Percentiles rank a stretch among this genome's conserved stretches.
phyloP scores from a whole-genome alignment of 345 rosid species.

The Boechera stricta region DNA sequence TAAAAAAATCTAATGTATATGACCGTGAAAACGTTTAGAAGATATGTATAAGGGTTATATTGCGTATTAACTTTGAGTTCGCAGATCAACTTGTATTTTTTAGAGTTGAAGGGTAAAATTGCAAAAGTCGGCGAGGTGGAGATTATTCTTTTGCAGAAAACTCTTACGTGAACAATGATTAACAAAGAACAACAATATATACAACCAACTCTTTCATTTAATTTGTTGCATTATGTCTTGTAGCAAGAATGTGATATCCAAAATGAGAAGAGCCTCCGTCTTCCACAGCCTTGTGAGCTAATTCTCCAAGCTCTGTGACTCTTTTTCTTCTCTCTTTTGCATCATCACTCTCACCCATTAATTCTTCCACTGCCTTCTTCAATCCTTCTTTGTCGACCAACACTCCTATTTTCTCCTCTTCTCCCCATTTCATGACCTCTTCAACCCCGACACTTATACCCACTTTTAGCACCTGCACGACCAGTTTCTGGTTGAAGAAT shows the following conservation, averaged over 20 bases:
- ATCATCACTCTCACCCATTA: constrained; percentile 46
- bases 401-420: constrained; percentile 46
- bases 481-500: constrained; percentile 43
- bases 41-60: too few relatives aligned
- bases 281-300: constrained; percentile 45
- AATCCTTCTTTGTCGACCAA: constrained; percentile 39
- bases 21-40: too few relatives aligned
- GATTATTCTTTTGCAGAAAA: too few relatives aligned
- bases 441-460: constrained; percentile 53
- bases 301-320: constrained; percentile 45
- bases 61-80: too few relatives aligned
- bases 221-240: constrained; percentile 24
- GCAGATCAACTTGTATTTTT: too few relatives aligned
- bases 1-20: too few relatives aligned
- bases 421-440: constrained; percentile 31
- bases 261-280: constrained; percentile 51
- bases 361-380: constrained; percentile 32
- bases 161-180: too few relatives aligned
- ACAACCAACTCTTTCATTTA: not conserved
- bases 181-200: too few relatives aligned
- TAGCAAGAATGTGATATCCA: constrained; percentile 17
- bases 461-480: constrained; percentile 46
- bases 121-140: too few relatives aligned
- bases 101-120: too few relatives aligned
- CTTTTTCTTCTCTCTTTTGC: constrained; percentile 43